A percentile compares a stretch with the other conserved stretches of the same genome.
Conservation (phyloP, 495 filamentous ascomycete species). For the Xylaria scruposa region DNA sequence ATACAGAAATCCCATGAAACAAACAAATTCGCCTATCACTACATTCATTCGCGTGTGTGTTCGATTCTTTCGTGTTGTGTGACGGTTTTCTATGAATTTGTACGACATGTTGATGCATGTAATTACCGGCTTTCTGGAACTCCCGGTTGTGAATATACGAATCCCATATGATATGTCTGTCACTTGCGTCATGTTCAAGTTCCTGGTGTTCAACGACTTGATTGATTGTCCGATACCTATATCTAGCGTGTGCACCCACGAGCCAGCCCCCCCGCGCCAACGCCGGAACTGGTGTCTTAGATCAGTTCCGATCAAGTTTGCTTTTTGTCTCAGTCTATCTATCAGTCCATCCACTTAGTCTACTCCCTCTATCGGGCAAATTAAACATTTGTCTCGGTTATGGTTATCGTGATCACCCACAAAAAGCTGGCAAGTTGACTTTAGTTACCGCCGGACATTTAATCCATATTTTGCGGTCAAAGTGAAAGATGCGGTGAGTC, state of each 20-base stretch:
- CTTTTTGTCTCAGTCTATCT: slow-evolving; percentile 22
- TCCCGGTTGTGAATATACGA: not conserved
- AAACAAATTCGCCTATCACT: not conserved
- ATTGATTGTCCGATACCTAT: not conserved
- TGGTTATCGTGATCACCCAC: not conserved
- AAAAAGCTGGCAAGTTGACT: not conserved
- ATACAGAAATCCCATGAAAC: slow-evolving; percentile 16
- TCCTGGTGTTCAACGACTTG: too few species aligned
- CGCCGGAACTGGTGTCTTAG: slow-evolving; percentile 2
- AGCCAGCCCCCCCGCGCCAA: slow-evolving; percentile 8
- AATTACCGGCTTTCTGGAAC: slow-evolving; percentile 23
- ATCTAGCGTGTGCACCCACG: not conserved
- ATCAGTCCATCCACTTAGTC: too few species aligned
- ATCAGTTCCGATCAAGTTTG: slow-evolving; percentile 13
- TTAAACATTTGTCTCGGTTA: slow-evolving; percentile 9
- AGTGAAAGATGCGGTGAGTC: slow-evolving; percentile 6
- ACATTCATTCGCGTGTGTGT: not conserved
- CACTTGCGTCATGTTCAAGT: not conserved
- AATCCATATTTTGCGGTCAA: not conserved
- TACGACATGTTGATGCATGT: slow-evolving; percentile 2
- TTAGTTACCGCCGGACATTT: not conserved
- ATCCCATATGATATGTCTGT: not conserved
- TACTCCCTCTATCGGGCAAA: not conserved
- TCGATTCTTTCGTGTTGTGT: not conserved
- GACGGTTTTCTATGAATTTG: not conserved